Base-by-base conservation (phyloP, 495 filamentous ascomycete species). In the Rostrohypoxylon terebratum region DNA sequence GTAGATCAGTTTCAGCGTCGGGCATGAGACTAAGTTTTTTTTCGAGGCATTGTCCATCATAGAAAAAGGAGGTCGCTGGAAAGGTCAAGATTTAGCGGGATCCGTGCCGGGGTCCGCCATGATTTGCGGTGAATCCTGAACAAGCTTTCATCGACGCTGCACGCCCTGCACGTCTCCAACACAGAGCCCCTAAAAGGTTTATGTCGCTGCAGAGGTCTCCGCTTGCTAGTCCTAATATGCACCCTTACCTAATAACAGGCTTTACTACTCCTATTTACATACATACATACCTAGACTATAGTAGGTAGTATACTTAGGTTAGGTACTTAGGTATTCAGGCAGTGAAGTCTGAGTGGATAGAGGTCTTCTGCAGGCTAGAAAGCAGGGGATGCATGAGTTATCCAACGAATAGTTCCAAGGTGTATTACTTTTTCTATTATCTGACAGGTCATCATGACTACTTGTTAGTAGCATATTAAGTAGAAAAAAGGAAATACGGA, bases 71-170 rank as follows among this genome's bases (percentile, higher is more conserved):
- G 51, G 3, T 44, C 14, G 33, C 20, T 55, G 11, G 33, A 38
- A 65, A 63, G 18, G 62, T 69, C 34, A 74, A 69, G 71, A 63
- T 59, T 69, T 69, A 31, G 50, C 71, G 66, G 33, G 71, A 70
- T 74, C 28, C 20, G 31, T 62, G 18, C 58, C 5, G 38, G 71
- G 71, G 44, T 61, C 25, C 3, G 44, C 25, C 53, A 40, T 66
- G 71, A 69, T 74, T 66, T 45, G 57, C 61, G 58, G 31, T 58
- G 48, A 53, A 53, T 53, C 48, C 48, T 53, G 44, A 66, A 59
- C 66, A 55, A 51, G 44, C 47, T 69, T 51, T 48, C 47, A 48
- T 47, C 16, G 44, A 63, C 48, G 23, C 23, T 53, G 21, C 28
- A 59, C 31, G 1, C 20, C 6, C 20, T 38, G 38, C n/a, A n/a